Conservation (phyloP, 2,329 filamentous ascomycete genomes). For the Scedosporium boydii region DNA sequence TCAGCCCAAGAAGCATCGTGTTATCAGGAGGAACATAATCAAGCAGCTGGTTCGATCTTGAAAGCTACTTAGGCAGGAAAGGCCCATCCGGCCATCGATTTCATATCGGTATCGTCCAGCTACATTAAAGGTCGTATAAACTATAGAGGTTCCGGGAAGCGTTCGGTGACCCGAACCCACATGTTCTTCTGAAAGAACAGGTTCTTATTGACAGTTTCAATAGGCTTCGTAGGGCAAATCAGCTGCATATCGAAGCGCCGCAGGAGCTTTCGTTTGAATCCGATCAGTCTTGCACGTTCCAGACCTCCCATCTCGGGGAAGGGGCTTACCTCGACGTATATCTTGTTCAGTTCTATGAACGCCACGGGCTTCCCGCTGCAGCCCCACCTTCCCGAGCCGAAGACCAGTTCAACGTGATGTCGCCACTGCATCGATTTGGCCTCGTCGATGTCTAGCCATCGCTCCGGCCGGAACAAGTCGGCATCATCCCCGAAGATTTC, state of each 20-base stretch:
- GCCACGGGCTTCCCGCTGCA: constrained; percentile 26
- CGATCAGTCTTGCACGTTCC: background rate
- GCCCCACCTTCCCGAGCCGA: constrained; percentile 24
- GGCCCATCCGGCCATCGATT: constrained; percentile 13
- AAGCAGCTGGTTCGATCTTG: constrained; percentile 18
- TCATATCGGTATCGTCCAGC: too few relatives aligned
- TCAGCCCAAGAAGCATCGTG: constrained; percentile 48
- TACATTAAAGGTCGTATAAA: too few relatives aligned
- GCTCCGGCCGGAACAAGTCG: constrained; percentile 40
- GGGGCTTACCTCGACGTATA: constrained; percentile 26
- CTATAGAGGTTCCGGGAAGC: background rate
- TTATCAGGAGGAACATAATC: constrained; percentile 29
- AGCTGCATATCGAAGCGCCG: background rate
- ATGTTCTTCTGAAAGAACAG: background rate
- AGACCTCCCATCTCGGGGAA: background rate
- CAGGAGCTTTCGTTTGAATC: background rate
- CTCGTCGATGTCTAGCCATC: constrained; percentile 33
- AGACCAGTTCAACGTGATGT: constrained; percentile 20
- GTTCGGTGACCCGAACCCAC: background rate
- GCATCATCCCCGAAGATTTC: constrained; percentile 40
- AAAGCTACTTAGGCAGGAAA: constrained; percentile 43
- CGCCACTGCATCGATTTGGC: constrained; percentile 11
- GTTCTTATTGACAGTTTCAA: background rate
- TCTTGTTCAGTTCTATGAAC: constrained; percentile 30
- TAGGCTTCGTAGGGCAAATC: background rate